phyloP scores from a whole-genome alignment of 768 basidiomycete genomes.

The Mycena metata region DNA sequence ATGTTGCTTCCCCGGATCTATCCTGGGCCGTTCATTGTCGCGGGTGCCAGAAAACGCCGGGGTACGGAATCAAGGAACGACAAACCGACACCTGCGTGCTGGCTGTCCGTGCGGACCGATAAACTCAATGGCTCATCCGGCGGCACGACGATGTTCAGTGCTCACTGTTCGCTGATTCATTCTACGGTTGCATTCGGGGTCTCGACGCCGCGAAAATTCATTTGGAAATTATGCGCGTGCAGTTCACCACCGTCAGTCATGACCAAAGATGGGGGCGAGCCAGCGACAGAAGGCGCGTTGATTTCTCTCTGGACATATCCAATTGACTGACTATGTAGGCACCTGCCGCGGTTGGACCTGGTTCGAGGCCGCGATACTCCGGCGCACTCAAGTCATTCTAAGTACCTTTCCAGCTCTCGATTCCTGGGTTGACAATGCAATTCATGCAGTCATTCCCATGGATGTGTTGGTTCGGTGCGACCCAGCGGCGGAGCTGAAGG shows the following conservation, averaged over 20 bases:
- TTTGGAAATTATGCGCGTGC: neutral
- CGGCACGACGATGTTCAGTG: too few species aligned
- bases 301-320: too few species aligned
- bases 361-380: neutral
- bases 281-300: neutral
- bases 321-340: too few species aligned
- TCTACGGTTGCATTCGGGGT: neutral
- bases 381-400: neutral
- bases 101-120: too few species aligned
- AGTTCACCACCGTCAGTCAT: neutral
- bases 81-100: neutral
- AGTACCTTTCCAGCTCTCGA: too few species aligned
- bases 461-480: too few species aligned
- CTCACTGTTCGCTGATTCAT: too few species aligned
- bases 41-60: slow-evolving; percentile 5
- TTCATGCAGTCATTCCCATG: too few species aligned
- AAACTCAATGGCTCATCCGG: too few species aligned
- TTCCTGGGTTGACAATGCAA: too few species aligned
- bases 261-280: neutral
- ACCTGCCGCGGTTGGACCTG: neutral
- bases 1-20: too few species aligned
- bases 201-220: neutral
- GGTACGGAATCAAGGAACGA: slow-evolving; percentile 5
- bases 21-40: neutral
- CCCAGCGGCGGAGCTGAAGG: too few species aligned